phyloP scores from a whole-genome alignment of 768 basidiomycete genomes.

The Boletus fagicola region DNA sequence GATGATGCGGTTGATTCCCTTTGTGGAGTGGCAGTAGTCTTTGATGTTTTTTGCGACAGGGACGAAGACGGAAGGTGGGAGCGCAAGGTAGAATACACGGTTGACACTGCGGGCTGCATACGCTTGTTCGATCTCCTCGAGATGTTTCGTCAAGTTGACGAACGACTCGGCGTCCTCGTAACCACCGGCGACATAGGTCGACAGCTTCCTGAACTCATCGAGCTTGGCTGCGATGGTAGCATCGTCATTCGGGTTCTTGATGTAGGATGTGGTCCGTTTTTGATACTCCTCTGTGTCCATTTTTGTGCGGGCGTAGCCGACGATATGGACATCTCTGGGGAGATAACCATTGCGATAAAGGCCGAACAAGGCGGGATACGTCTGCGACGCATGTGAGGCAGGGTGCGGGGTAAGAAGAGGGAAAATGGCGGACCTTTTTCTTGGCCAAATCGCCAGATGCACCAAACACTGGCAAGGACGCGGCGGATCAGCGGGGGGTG shows the following conservation, averaged over 20 bases:
- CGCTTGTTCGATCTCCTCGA: conserved; percentile 72
- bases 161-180: conserved; percentile 88
- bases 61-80: conserved; percentile 96
- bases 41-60: conserved; percentile 82
- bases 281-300: conserved; percentile 85
- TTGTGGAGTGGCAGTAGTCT: conserved; percentile 70
- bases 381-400: conserved; percentile 59
- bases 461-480: conserved; percentile 66
- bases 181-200: conserved; percentile 80
- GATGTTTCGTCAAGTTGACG: conserved; percentile 67
- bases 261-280: conserved; percentile 78
- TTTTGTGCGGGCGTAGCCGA: conserved; percentile 96
- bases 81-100: conserved; percentile 94
- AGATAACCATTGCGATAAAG: conserved; percentile 80
- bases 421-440: conserved; percentile 76
- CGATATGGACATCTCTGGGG: conserved; percentile 81
- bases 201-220: conserved; percentile 78
- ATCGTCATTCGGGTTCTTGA: conserved; percentile 74
- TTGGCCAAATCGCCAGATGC: conserved; percentile 97
- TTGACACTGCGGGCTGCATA: conserved; percentile 66
- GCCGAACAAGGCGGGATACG: conserved; percentile 91
- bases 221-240: conserved; percentile 57
- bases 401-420: conserved; percentile 1
- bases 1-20: conserved; percentile 86
- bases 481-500: conserved; percentile 11